A percentile compares a stretch with the other conserved stretches of the same genome.
Evolutionary conservation across 345 rosid genomes (phyloP).

Genomic region (Rhodomyrtus tomentosa): DNA sequence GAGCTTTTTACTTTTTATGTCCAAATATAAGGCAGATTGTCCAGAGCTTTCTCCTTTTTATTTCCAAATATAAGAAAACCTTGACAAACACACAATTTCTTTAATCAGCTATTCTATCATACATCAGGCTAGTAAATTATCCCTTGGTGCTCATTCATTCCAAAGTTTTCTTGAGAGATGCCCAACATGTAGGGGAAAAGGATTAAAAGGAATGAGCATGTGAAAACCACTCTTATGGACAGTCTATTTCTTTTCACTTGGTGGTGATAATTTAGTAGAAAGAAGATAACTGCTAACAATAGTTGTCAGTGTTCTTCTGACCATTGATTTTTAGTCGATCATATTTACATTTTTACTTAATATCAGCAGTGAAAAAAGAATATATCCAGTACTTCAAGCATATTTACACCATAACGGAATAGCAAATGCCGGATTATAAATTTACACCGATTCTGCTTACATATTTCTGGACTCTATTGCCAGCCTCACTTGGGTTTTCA

Average conservation of each 20-base stretch:
- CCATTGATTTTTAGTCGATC: neutral
- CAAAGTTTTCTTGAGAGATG: neutral
- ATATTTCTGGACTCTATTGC: slow-evolving; percentile 82
- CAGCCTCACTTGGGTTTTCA: slow-evolving; percentile 90
- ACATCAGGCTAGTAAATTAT: neutral
- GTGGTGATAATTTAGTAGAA: neutral
- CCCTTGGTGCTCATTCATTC: neutral
- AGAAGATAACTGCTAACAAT: neutral
- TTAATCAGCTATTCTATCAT: neutral
- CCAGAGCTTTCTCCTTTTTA: neutral
- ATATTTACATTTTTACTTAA: neutral
- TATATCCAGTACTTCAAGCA: neutral
- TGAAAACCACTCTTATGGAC: neutral
- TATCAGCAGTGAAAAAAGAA: neutral
- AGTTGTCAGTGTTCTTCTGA: neutral
- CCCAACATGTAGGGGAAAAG: neutral
- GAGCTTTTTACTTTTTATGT: neutral
- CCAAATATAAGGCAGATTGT: neutral
- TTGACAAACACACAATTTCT: neutral
- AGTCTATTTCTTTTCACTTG: neutral
- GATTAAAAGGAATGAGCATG: neutral
- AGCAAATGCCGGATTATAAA: neutral
- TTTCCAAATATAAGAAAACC: neutral
- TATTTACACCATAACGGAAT: neutral
- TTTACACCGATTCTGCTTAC: slow-evolving; percentile 19